Conservation (phyloP, 192 early-diverging fungal species). For the Thamnidium elegans region DNA sequence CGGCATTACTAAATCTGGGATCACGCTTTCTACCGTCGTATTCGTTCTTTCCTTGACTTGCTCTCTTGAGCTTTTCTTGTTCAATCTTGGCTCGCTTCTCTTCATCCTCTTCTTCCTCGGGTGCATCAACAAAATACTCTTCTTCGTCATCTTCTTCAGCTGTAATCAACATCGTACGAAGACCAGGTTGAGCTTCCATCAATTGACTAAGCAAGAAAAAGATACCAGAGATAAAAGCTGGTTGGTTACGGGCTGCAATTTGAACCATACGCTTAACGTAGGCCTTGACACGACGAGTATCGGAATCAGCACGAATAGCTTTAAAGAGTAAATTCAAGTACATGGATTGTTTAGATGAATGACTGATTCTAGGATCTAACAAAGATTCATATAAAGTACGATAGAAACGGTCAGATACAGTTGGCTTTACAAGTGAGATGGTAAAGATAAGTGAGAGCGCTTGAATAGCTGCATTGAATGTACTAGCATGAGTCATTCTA, state of each 20-base stretch:
- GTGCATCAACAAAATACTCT: slow-evolving; percentile 62
- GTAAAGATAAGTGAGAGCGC: slow-evolving; percentile 88
- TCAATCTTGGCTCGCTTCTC: neutral
- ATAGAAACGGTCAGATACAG: slow-evolving; percentile 84
- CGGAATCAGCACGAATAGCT: slow-evolving; percentile 74
- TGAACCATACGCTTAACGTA: slow-evolving; percentile 93
- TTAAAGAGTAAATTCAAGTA: slow-evolving; percentile 91
- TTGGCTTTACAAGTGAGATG: slow-evolving; percentile 48
- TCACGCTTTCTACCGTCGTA: slow-evolving; percentile 90
- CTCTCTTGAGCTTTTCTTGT: slow-evolving; percentile 13
- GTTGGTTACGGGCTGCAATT: slow-evolving; percentile 64
- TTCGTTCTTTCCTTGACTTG: neutral
- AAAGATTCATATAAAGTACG: slow-evolving; percentile 87
- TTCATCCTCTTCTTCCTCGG: slow-evolving; percentile 48
- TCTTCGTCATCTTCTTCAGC: slow-evolving; percentile 68
- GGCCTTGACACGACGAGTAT: slow-evolving; percentile 64
- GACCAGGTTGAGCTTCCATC: slow-evolving; percentile 47
- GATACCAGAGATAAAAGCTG: slow-evolving; percentile 82
- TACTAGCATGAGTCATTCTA: slow-evolving; percentile 82
- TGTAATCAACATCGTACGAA: slow-evolving; percentile 61
- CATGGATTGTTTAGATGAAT: slow-evolving; percentile 85
- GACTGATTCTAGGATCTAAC: slow-evolving; percentile 73
- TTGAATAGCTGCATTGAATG: slow-evolving; percentile 93
- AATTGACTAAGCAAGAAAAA: slow-evolving; percentile 80
- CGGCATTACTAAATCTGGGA: slow-evolving; percentile 80